Conservation (phyloP, 2,329 filamentous ascomycete genomes). For the Mycosphaerella arachidis region DNA sequence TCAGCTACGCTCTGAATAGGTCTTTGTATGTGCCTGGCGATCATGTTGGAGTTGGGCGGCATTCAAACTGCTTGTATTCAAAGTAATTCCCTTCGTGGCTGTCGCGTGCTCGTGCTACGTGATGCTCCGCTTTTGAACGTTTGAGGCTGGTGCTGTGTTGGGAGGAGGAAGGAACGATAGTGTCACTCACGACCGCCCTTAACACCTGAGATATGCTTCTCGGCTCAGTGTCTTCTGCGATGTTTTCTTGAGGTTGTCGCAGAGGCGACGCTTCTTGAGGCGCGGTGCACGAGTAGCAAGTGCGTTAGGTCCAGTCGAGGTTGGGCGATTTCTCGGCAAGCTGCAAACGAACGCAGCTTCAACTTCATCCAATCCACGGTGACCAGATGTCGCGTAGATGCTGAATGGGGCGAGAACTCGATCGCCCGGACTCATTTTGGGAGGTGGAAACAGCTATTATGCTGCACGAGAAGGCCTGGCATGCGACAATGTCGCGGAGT, state of each 20-base stretch:
- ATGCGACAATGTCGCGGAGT: conserved; percentile 27
- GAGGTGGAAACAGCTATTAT: conserved; percentile 29
- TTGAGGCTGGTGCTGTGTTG: background rate
- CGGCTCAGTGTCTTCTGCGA: background rate
- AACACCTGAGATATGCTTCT: background rate
- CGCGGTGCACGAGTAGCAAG: too few species aligned
- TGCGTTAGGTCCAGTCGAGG: too few species aligned
- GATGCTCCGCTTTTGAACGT: background rate
- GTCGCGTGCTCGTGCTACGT: background rate
- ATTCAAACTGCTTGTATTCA: background rate
- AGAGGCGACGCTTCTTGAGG: too few species aligned
- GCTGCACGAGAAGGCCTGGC: conserved; percentile 23
- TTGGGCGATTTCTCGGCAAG: too few species aligned
- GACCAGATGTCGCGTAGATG: too few species aligned
- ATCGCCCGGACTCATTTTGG: conserved; percentile 27
- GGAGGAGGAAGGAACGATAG: background rate
- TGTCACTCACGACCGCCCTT: too few species aligned
- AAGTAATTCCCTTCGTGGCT: background rate
- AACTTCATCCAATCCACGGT: too few species aligned
- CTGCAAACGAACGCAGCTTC: too few species aligned
- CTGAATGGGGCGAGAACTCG: too few species aligned
- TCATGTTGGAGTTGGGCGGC: background rate
- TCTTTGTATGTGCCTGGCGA: background rate
- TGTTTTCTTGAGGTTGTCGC: too few species aligned
- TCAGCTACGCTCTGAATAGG: conserved; percentile 8